These are phyloP conservation scores for Actinomucor elegans DNA, from an alignment of 371 early-diverging fungal genomes.

Conservation along the genomic window DNA sequence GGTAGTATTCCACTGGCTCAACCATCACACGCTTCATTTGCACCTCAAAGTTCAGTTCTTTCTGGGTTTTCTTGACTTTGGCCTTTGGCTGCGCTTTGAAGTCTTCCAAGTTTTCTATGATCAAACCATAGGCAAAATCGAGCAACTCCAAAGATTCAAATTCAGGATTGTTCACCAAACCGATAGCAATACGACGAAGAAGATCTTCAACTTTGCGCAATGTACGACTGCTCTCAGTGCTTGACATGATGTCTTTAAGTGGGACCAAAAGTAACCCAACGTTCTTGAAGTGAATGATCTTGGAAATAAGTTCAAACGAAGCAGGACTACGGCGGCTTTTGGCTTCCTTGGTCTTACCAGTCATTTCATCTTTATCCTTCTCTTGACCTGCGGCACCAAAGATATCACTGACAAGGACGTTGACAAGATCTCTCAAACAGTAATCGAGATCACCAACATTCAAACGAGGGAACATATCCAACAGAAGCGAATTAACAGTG, in stretches of 20 bases:
- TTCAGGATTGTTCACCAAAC: conserved; percentile 75
- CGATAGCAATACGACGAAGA: conserved; percentile 72
- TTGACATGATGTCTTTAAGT: conserved; percentile 83
- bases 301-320: conserved; percentile 78
- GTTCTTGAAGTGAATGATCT: conserved; percentile 62
- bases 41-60: conserved; percentile 71
- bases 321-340: conserved; percentile 79
- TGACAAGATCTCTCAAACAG: conserved; percentile 67
- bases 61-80: conserved; percentile 49
- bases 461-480: conserved; percentile 59
- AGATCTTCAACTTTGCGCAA: conserved; percentile 77
- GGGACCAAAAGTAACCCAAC: conserved; percentile 75
- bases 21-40: conserved; percentile 61
- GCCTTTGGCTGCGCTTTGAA: conserved; percentile 47
- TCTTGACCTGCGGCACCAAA: conserved; percentile 91
- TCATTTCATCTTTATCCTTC: conserved; percentile 86
- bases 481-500: conserved; percentile 81
- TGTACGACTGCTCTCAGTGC: conserved; percentile 77
- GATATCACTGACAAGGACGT: conserved; percentile 81
- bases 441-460: conserved; percentile 79
- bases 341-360: conserved; percentile 87
- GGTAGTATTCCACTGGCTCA: conserved; percentile 62
- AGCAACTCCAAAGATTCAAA: conserved; percentile 69
- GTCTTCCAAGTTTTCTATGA: conserved; percentile 77
- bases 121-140: conserved; percentile 78